phyloP scores from a whole-genome alignment of 2,329 filamentous ascomycete genomes.

The Gyromitra esculenta region DNA sequence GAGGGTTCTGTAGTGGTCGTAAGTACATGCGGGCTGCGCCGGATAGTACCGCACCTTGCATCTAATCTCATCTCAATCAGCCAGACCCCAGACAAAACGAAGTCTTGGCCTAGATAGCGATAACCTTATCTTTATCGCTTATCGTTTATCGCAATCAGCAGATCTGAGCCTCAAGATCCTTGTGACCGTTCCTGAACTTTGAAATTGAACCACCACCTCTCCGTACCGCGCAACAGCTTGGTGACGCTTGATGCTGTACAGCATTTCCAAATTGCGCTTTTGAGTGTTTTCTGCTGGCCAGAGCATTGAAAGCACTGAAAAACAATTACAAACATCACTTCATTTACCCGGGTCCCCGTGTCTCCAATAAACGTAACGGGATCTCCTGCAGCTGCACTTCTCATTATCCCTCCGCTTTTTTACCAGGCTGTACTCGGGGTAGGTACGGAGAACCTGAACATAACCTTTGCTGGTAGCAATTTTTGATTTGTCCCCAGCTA shows the following conservation, averaged over 20 bases:
- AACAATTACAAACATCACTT: neutral
- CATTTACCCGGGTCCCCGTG: neutral
- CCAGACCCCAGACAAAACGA: neutral
- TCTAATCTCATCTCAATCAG: conserved; percentile 8
- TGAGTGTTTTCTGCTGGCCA: neutral
- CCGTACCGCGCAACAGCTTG: neutral
- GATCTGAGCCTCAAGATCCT: conserved; percentile 13
- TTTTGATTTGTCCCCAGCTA: too few species aligned
- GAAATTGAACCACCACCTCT: conserved; percentile 1
- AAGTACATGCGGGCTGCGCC: too few species aligned
- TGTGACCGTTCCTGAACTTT: neutral
- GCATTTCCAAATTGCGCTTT: neutral
- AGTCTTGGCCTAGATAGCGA: neutral
- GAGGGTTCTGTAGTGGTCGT: neutral
- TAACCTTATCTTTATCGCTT: conserved; percentile 24
- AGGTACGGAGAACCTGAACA: too few species aligned
- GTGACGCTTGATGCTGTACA: conserved; percentile 2
- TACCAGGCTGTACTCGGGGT: too few species aligned
- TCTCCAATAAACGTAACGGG: conserved; percentile 1
- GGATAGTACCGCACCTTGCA: neutral
- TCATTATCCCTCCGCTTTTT: neutral
- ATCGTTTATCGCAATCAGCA: conserved; percentile 20
- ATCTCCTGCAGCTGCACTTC: neutral
- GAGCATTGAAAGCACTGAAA: neutral
- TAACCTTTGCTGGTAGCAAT: too few species aligned